Evolutionary conservation across 2,329 filamentous ascomycete genomes (phyloP).

Genomic region (Pyrenophora seminiperda): DNA sequence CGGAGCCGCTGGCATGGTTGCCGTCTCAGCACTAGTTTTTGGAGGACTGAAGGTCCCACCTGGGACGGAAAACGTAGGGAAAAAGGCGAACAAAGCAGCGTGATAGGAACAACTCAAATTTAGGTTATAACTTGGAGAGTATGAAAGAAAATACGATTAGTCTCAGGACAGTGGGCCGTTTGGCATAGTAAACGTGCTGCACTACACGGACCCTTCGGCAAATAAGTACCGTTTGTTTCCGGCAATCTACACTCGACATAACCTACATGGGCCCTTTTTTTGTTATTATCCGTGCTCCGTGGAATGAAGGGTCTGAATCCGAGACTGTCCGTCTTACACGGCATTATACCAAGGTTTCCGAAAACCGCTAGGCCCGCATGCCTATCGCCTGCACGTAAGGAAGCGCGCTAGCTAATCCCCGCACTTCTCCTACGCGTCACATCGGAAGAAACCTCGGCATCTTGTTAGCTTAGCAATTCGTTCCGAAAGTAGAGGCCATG

Average conservation of each 20-base stretch:
- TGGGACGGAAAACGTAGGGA: slow-evolving; percentile 41
- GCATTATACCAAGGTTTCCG: not conserved
- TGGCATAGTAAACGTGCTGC: too few species aligned
- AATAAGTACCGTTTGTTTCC: too few species aligned
- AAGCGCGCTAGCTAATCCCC: slow-evolving; percentile 14
- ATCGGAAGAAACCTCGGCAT: slow-evolving; percentile 30
- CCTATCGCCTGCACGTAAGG: not conserved
- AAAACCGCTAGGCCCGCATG: not conserved
- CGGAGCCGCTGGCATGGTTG: slow-evolving; percentile 79
- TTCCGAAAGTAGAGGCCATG: not conserved
- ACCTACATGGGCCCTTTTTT: too few species aligned
- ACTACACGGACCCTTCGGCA: too few species aligned
- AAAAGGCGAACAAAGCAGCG: slow-evolving; percentile 25
- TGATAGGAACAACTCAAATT: not conserved
- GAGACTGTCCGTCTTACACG: not conserved
- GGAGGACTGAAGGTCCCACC: slow-evolving; percentile 70
- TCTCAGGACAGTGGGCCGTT: too few species aligned
- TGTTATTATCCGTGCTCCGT: too few species aligned
- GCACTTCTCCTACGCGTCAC: slow-evolving; percentile 13
- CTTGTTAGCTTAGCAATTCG: slow-evolving; percentile 4
- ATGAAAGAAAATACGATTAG: not conserved
- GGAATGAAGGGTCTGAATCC: not conserved
- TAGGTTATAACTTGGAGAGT: not conserved
- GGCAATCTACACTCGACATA: too few species aligned
- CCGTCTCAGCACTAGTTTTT: slow-evolving; percentile 73